These are phyloP conservation scores for Tolypocladium tropicale DNA, from an alignment of 2,329 filamentous ascomycete genomes.

Conservation along the genomic window DNA sequence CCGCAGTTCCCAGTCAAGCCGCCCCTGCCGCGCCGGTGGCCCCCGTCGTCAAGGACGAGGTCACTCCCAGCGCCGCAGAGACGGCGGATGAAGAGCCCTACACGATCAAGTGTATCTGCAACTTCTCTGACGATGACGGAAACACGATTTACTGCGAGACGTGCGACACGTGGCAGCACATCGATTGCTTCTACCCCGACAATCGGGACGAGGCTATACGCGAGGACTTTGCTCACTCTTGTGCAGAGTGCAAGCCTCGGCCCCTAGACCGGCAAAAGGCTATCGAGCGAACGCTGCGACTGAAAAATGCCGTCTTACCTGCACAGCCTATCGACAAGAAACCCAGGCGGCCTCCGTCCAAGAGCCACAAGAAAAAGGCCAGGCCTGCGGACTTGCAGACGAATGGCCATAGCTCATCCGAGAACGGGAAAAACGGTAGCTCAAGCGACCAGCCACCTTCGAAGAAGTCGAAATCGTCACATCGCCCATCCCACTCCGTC, in stretches of 20 bases:
- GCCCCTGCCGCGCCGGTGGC: slow-evolving; percentile 24
- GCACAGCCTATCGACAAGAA: slow-evolving; percentile 55
- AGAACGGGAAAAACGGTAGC: slow-evolving; percentile 37
- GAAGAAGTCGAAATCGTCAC: slow-evolving; percentile 75
- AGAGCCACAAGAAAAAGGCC: slow-evolving; percentile 79
- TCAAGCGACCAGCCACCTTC: slow-evolving; percentile 41
- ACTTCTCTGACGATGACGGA: slow-evolving; percentile 88
- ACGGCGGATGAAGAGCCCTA: slow-evolving; percentile 66
- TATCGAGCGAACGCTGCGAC: slow-evolving; percentile 57
- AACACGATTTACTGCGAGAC: slow-evolving; percentile 93
- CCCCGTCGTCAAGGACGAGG: slow-evolving; percentile 28
- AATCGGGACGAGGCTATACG: slow-evolving; percentile 63
- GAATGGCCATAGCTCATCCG: slow-evolving; percentile 56
- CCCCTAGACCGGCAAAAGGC: slow-evolving; percentile 64
- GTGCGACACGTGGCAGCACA: slow-evolving; percentile 98
- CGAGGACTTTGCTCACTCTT: slow-evolving; percentile 70
- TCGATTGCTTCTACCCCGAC: slow-evolving; percentile 82
- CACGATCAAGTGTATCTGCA: slow-evolving; percentile 97
- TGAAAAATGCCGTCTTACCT: slow-evolving; percentile 30
- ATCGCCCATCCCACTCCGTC: slow-evolving; percentile 68
- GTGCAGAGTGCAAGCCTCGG: slow-evolving; percentile 78
- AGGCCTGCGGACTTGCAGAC: slow-evolving; percentile 59
- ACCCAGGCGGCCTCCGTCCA: slow-evolving; percentile 62
- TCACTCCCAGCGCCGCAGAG: slow-evolving; percentile 35
- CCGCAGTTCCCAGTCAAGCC: slow-evolving; percentile 44